Conservation (phyloP, 2,329 filamentous ascomycete species). For the Chrysoporthe austroafricana region DNA sequence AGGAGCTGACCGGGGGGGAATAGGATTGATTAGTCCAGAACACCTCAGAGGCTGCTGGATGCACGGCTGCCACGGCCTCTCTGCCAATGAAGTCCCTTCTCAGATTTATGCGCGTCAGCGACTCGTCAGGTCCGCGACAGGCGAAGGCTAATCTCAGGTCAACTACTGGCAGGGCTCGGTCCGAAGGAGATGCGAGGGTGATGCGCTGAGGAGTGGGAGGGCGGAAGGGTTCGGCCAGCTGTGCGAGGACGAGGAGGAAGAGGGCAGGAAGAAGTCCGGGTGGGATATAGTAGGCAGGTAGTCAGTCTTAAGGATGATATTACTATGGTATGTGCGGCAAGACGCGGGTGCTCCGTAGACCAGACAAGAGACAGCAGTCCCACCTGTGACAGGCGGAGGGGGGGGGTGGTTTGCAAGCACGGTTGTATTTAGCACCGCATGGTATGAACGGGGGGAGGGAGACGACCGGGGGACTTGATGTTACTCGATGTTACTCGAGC, state of each 20-base stretch:
- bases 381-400: neutral
- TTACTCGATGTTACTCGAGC: constrained; percentile 1
- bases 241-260: neutral
- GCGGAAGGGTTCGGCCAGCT: neutral
- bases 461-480: neutral
- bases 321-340: constrained; percentile 5
- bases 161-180: neutral
- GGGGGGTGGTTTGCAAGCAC: neutral
- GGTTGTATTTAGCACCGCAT: constrained; percentile 8
- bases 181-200: neutral
- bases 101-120: neutral
- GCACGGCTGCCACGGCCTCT: constrained; percentile 1
- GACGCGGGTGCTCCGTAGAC: constrained; percentile 1
- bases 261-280: neutral
- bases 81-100: constrained; percentile 2
- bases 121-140: neutral
- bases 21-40: constrained; percentile 2
- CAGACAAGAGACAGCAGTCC: neutral
- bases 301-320: constrained; percentile 1
- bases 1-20: neutral
- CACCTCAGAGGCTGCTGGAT: neutral
- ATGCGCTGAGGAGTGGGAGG: neutral
- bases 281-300: neutral
- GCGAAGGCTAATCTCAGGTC: neutral
- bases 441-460: neutral